Evolutionary conservation across 805 yeast genomes (phyloP), one percentile per base, ranked within the genome.

Genomic region (Kodamaea laetipori): DNA sequence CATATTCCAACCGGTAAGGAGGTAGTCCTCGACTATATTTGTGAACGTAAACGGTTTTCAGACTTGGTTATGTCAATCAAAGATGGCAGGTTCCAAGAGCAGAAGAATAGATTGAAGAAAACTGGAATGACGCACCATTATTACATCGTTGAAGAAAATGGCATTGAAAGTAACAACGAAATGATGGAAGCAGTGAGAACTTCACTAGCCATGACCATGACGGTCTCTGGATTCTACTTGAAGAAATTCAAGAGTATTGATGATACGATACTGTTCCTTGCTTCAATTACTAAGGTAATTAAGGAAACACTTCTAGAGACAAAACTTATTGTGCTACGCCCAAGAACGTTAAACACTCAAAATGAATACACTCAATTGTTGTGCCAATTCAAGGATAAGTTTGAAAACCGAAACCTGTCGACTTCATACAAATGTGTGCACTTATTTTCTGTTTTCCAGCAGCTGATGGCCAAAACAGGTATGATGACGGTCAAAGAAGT

Each of bases 61-160:
- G 99, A 94, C 70, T 74, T 94, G 54, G 85, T 85, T 0, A 57
- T 72, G 25, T 86, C 96, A 40, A 89, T 94, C 36, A 76, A 77
- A 47, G 99, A 94, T 63, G 96, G 96, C 2, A 67, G 99, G 39
- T 90, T 85, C 55, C 71, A 74, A 43, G 99, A 94, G 59, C 99
- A 94, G 59, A 90, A 92, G 57, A 66, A 74, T 12, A 74, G 99
- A 42, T 68, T 94, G 45, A 74, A 74, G 39, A 77, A 82, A 59
- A 77, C 94, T 0, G 89, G 86, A 0, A 67, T 90, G 56, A 67
- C 68, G 13, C 76, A 86, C 50, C 77, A 84, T 13, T 82, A 80
- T 51, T 94, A 94, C 54, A 58, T 94, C 3, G 78, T 94, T 11
- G 99, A 94, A 59, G 95, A 88, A 47, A 77, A 76, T 4, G 74